Evolutionary conservation across 2,329 filamentous ascomycete genomes (phyloP), one percentile per base, ranked within the genome.

Genomic region (Ustulina deusta): DNA sequence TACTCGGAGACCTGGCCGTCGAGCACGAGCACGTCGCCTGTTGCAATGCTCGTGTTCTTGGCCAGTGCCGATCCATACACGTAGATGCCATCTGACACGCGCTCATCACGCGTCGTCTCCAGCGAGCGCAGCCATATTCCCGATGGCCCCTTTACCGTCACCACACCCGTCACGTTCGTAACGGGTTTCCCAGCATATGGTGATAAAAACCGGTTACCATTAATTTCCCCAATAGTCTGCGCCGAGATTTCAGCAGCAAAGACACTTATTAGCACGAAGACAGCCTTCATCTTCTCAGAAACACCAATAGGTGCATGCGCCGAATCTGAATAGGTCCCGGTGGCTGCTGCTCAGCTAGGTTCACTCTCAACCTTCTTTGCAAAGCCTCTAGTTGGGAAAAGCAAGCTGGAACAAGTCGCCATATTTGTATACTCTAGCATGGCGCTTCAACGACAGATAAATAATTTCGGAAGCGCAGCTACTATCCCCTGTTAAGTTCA

Each of bases 121-220:
- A 84, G 85, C 1, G 89, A 90, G 49, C 88, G 86, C 20, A 93
- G 81, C 82, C 85, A 93, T 75, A 93, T 83, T 13, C 90, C 90
- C 66, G 82, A 83, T 15, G 85, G 83, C 0, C 85, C 83, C 74
- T 88, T 89, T 38, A 89, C 90, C 20, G 89, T 90, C 17, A 93
- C 84, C 11, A 92, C 79, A 42, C 90, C 90, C 38, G 84, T 84
- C 63, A 93, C 83, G 64, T 86, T 85, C 25, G 83, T 84, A 58
- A 92, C 86, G 6, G 79, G 79, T 75, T 88, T 79, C 56, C 85
- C 86, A 9, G 81, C 81, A 76, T 87, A 86, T 0, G 89, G 85
- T 17, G 90, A 92, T 55, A 91, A 77, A 78, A 87, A 92, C 25
- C 79, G 83, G 74, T 88, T 83, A 71, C 90, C 90, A 72, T 91